Evolutionary conservation across 2,329 filamentous ascomycete genomes (phyloP).

Genomic region (Aureobasidium sp.): DNA sequence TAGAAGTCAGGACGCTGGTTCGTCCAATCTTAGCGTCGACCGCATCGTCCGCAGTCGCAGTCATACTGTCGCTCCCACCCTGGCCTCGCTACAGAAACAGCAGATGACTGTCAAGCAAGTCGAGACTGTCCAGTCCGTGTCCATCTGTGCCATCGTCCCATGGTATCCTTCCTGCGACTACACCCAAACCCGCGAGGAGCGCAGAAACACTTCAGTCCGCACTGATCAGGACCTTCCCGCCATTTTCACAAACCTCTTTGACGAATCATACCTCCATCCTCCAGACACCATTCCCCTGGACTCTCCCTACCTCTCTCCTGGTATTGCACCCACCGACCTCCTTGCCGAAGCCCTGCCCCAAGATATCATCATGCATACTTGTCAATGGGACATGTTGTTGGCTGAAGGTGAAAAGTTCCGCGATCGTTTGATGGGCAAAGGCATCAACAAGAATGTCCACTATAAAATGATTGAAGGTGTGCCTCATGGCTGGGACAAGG

Average conservation of each 20-base stretch:
- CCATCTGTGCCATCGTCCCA: slow-evolving; percentile 50
- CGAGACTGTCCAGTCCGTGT: slow-evolving; percentile 25
- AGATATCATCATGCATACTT: slow-evolving; percentile 55
- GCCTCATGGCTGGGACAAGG: slow-evolving; percentile 61
- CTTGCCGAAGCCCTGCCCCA: slow-evolving; percentile 48
- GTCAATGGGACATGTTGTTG: slow-evolving; percentile 62
- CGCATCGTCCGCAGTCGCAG: slow-evolving; percentile 17
- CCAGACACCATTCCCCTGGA: slow-evolving; percentile 41
- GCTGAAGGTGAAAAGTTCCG: slow-evolving; percentile 56
- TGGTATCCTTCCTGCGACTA: slow-evolving; percentile 60
- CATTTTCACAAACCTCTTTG: slow-evolving; percentile 46
- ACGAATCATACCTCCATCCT: slow-evolving; percentile 43
- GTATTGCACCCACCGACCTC: slow-evolving; percentile 47
- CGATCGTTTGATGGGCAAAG: slow-evolving; percentile 42
- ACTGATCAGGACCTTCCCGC: slow-evolving; percentile 46
- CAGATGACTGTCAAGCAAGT: slow-evolving; percentile 7
- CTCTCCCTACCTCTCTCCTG: slow-evolving; percentile 54
- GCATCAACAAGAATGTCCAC: slow-evolving; percentile 45
- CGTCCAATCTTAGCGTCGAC: slow-evolving; percentile 19
- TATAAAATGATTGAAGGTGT: slow-evolving; percentile 54
- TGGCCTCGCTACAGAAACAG: slow-evolving; percentile 8
- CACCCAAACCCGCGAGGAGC: slow-evolving; percentile 51
- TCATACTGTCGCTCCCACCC: slow-evolving; percentile 7
- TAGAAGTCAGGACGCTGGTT: slow-evolving; percentile 16
- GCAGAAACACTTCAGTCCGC: slow-evolving; percentile 48